Percentiles rank a stretch among this genome's conserved stretches.
phyloP scores from a whole-genome alignment of 371 early-diverging fungal genomes.

The Phascolomyces articulosus region DNA sequence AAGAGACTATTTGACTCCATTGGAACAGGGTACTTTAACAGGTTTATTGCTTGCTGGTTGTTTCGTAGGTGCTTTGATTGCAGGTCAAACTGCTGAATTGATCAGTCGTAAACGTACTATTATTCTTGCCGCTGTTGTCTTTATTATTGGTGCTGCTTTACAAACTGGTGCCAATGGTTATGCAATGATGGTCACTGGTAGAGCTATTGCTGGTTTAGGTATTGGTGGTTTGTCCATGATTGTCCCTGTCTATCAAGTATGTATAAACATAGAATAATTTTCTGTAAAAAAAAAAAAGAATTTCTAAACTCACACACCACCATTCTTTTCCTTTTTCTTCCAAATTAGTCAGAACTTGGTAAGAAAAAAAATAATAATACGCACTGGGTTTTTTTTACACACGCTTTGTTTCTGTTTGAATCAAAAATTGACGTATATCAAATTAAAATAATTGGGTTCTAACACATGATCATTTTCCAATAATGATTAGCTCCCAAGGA shows the following conservation, averaged over 20 bases:
- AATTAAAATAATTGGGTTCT: neutral
- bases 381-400: too few species aligned
- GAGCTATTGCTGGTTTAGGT: constrained; percentile 78
- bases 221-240: constrained; percentile 77
- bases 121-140: constrained; percentile 35
- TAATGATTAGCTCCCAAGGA: constrained; percentile 57
- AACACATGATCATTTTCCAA: neutral
- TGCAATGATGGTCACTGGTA: constrained; percentile 65
- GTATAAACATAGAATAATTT: too few species aligned
- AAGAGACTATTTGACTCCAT: constrained; percentile 26
- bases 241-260: constrained; percentile 54
- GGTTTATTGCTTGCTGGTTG: constrained; percentile 52
- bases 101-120: constrained; percentile 47
- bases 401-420: too few species aligned
- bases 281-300: constrained; percentile 5
- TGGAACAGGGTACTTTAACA: constrained; percentile 49
- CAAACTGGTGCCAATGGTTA: constrained; percentile 59
- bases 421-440: too few species aligned
- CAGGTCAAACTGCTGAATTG: constrained; percentile 45
- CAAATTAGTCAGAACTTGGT: constrained; percentile 8
- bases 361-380: too few species aligned
- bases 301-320: too few species aligned
- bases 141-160: constrained; percentile 43
- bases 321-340: neutral
- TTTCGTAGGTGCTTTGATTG: constrained; percentile 51